These are phyloP conservation scores for Metarhizium album DNA, from an alignment of 2,329 filamentous ascomycete genomes.

Conservation along the genomic window DNA sequence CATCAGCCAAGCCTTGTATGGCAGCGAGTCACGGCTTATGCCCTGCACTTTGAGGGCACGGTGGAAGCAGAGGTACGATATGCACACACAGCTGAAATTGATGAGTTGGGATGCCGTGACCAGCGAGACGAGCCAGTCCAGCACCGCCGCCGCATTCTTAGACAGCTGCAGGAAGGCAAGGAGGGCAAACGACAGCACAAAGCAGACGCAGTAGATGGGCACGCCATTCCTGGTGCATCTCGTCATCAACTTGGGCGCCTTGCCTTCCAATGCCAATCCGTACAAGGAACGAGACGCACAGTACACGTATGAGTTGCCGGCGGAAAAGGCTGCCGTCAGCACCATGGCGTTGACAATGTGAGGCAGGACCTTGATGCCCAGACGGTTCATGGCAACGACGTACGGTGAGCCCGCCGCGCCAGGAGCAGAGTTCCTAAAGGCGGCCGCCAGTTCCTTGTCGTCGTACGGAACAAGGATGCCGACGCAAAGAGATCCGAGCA, in stretches of 20 bases:
- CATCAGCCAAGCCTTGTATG: conserved; percentile 58
- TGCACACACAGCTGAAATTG: conserved; percentile 59
- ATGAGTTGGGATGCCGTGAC: conserved; percentile 66
- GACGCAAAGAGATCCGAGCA: conserved; percentile 61
- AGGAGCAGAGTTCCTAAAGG: conserved; percentile 46
- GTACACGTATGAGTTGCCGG: conserved; percentile 55
- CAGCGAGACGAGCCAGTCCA: conserved; percentile 60
- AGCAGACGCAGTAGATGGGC: conserved; percentile 60
- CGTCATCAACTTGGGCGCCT: conserved; percentile 50
- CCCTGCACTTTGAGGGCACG: conserved; percentile 60
- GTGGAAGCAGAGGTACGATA: conserved; percentile 63
- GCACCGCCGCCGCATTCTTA: conserved; percentile 51
- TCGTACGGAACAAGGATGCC: conserved; percentile 63
- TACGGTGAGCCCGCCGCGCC: conserved; percentile 61
- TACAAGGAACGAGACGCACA: conserved; percentile 59
- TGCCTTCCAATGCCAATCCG: conserved; percentile 56
- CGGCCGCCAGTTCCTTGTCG: conserved; percentile 48
- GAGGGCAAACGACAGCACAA: conserved; percentile 57
- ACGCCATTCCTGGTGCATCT: conserved; percentile 55
- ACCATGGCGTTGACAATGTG: conserved; percentile 66
- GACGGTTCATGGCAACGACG: conserved; percentile 57
- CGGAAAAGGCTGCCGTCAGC: conserved; percentile 54
- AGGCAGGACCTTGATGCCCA: conserved; percentile 52
- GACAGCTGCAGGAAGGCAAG: conserved; percentile 66
- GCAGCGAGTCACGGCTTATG: conserved; percentile 54